phyloP scores from a whole-genome alignment of 371 early-diverging fungal genomes.

The Mucor lusitanicus region DNA sequence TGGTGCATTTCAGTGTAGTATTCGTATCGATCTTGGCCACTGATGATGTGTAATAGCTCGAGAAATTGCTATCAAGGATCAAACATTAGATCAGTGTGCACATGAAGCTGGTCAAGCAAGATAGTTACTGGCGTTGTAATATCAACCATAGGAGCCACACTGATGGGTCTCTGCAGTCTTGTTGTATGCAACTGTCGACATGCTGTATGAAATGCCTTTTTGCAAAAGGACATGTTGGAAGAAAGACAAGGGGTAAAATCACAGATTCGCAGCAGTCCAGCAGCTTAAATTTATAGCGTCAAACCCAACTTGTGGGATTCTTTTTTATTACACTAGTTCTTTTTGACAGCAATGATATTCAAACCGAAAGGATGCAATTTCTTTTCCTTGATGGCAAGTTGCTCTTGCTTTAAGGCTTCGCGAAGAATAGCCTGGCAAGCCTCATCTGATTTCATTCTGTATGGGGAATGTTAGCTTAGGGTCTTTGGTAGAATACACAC shows the following conservation, averaged over 20 bases:
- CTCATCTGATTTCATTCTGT: constrained; percentile 25
- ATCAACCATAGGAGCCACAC: constrained; percentile 84
- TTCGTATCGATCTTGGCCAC: constrained; percentile 53
- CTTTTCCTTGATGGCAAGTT: constrained; percentile 5
- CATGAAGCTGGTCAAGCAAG: background rate
- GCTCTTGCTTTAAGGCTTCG: constrained; percentile 25
- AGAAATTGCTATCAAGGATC: constrained; percentile 53
- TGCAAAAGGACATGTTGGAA: background rate
- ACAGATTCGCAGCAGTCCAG: background rate
- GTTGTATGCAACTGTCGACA: constrained; percentile 12
- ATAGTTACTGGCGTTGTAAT: constrained; percentile 66
- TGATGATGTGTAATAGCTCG: constrained; percentile 69
- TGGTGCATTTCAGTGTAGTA: constrained; percentile 84
- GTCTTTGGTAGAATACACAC: too few species aligned
- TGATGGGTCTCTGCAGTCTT: constrained; percentile 48
- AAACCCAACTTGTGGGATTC: background rate
- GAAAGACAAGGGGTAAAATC: background rate
- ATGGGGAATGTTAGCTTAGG: background rate
- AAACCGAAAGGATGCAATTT: constrained; percentile 10
- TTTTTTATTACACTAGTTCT: background rate
- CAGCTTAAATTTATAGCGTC: background rate
- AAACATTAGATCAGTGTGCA: background rate
- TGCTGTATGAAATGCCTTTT: background rate
- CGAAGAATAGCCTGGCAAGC: constrained; percentile 12
- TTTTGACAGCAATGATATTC: constrained; percentile 8